These are phyloP conservation scores for Erysimum cheiri DNA, from an alignment of 441 rosid genomes.

Conservation along the genomic window DNA sequence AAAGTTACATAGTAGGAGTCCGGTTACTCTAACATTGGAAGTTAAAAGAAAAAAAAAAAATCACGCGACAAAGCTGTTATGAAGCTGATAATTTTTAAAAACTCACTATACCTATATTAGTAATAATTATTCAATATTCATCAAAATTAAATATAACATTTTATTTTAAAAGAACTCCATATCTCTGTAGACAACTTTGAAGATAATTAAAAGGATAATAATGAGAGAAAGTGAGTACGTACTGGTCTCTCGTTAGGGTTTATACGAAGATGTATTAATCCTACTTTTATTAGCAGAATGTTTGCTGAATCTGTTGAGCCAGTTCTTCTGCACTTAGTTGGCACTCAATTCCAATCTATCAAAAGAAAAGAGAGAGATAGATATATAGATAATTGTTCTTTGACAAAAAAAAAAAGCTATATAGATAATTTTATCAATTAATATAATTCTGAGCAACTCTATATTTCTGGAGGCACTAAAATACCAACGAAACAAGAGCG, in stretches of 20 bases:
- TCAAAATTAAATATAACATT: not conserved
- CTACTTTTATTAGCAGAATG: slow-evolving; percentile 60
- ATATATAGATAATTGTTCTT: not conserved
- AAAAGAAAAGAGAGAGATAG: slow-evolving; percentile 15
- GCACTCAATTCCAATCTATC: slow-evolving; percentile 95
- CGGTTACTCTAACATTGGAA: slow-evolving; percentile 20
- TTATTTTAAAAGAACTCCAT: slow-evolving; percentile 14
- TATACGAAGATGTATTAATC: slow-evolving; percentile 35
- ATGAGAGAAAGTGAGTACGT: slow-evolving; percentile 43
- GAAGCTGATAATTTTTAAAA: slow-evolving; percentile 20
- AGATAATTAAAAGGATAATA: slow-evolving; percentile 13
- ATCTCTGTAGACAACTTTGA: slow-evolving; percentile 17
- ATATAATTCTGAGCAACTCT: slow-evolving; percentile 4
- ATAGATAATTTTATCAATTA: not conserved
- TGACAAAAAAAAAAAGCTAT: not conserved
- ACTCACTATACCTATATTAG: slow-evolving; percentile 21
- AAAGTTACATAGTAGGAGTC: slow-evolving; percentile 28
- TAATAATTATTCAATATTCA: not conserved
- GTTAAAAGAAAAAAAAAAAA: not conserved
- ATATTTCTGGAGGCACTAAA: not conserved
- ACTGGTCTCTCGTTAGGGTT: slow-evolving; percentile 44
- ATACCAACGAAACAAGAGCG: not conserved
- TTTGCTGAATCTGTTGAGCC: slow-evolving; percentile 86
- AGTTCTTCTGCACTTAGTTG: slow-evolving; percentile 95
- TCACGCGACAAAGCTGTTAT: slow-evolving; percentile 9